These are phyloP conservation scores for Camelina neglecta DNA, from an alignment of 345 rosid species.

Conservation along the genomic window DNA sequence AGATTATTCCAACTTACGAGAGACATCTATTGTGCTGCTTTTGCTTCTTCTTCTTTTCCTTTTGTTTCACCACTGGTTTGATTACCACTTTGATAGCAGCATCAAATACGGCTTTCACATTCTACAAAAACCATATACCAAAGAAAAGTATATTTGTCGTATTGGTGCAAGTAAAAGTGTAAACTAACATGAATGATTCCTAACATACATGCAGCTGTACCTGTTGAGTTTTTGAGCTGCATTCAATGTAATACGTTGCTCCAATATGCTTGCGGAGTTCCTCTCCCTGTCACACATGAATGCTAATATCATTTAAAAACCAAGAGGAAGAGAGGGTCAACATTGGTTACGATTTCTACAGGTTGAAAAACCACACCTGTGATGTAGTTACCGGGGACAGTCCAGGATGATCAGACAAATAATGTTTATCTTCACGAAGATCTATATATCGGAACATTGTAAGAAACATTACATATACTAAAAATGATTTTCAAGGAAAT, in stretches of 20 bases:
- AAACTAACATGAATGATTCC: neutral
- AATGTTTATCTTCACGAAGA: slow-evolving; percentile 86
- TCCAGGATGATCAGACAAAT: slow-evolving; percentile 87
- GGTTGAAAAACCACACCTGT: slow-evolving; percentile 54
- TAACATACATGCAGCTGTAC: slow-evolving; percentile 39
- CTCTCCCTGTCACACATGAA: slow-evolving; percentile 66
- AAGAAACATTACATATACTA: slow-evolving; percentile 7
- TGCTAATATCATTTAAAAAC: neutral
- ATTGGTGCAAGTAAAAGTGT: neutral
- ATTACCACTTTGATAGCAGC: slow-evolving; percentile 83
- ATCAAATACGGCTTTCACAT: slow-evolving; percentile 87
- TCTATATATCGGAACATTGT: slow-evolving; percentile 50
- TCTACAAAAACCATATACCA: slow-evolving; percentile 48
- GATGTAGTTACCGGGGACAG: slow-evolving; percentile 80
- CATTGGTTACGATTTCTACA: neutral
- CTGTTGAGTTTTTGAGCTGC: slow-evolving; percentile 97
- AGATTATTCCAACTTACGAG: slow-evolving; percentile 51
- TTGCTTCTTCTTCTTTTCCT: slow-evolving; percentile 46
- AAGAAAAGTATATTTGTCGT: slow-evolving; percentile 1
- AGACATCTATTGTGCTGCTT: slow-evolving; percentile 65
- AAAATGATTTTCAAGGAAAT: neutral
- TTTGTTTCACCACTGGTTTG: slow-evolving; percentile 68
- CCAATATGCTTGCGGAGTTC: slow-evolving; percentile 87
- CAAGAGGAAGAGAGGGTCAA: neutral
- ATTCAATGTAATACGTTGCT: slow-evolving; percentile 78